Percentiles rank a stretch among this genome's conserved stretches.
phyloP scores from a whole-genome alignment of 2,329 filamentous ascomycete species.

The Emericellopsis cladophorae region DNA sequence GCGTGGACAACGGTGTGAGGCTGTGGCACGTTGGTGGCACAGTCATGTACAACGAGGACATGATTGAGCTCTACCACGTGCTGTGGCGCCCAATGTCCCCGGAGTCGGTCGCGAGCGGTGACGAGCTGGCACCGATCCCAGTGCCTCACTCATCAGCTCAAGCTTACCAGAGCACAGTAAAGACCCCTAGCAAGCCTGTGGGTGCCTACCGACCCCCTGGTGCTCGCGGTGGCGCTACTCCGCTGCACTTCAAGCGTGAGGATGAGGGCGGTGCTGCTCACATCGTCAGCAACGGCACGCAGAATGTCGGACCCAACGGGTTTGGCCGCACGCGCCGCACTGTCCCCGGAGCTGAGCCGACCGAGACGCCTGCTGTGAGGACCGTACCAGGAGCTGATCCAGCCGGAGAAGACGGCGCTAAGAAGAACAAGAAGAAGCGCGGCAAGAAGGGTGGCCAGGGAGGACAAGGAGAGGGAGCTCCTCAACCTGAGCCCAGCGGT shows the following conservation, averaged over 20 bases:
- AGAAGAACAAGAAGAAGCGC: constrained; percentile 98
- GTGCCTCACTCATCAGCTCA: constrained; percentile 71
- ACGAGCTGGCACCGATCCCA: constrained; percentile 65
- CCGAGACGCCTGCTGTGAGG: constrained; percentile 55
- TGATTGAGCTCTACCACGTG: constrained; percentile 87
- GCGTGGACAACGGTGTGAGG: constrained; percentile 92
- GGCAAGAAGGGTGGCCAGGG: constrained; percentile 78
- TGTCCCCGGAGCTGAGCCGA: constrained; percentile 76
- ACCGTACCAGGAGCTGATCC: constrained; percentile 52
- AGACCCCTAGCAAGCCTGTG: constrained; percentile 93
- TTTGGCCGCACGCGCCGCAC: constrained; percentile 65
- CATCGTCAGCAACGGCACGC: constrained; percentile 63
- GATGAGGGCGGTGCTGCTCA: constrained; percentile 91
- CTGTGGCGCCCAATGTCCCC: constrained; percentile 69
- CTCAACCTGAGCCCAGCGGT: constrained; percentile 27
- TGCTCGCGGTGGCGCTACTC: constrained; percentile 77
- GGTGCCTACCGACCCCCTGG: constrained; percentile 93
- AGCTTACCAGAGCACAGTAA: constrained; percentile 71
- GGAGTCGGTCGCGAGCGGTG: constrained; percentile 44
- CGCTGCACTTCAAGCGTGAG: constrained; percentile 92
- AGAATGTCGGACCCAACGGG: constrained; percentile 61
- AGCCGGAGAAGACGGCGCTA: constrained; percentile 56
- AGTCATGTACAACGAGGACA: constrained; percentile 91
- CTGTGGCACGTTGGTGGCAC: constrained; percentile 85
- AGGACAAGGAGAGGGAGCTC: constrained; percentile 27